Conservation (phyloP, 228 moss, liverwort and hornwort species). For the Sphagnum magellanicum region DNA sequence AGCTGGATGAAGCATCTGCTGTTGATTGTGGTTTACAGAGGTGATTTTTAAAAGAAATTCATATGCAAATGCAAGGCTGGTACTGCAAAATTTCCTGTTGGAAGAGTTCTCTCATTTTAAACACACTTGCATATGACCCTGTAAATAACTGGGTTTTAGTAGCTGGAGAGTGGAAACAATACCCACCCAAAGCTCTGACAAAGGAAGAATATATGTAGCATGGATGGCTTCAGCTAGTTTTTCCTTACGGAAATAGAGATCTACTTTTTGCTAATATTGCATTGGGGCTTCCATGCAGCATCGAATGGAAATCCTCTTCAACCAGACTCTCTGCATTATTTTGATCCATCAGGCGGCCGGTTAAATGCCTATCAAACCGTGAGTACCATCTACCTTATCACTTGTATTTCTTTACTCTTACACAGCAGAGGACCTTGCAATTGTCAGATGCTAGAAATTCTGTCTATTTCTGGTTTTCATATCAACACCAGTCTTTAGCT, state of each 20-base stretch:
- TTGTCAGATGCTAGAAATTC: not conserved
- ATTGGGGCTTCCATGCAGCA: conserved; percentile 14
- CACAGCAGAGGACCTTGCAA: not conserved
- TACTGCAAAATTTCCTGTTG: no score
- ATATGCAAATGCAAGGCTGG: no score
- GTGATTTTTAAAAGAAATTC: no score
- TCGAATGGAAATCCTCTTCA: conserved; percentile 80
- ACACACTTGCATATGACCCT: no score
- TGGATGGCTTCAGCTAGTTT: no score
- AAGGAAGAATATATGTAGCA: no score
- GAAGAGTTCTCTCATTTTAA: no score
- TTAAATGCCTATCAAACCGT: conserved; percentile 78
- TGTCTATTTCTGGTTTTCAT: not conserved
- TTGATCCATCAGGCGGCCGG: conserved; percentile 54
- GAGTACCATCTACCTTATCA: conserved; percentile 3
- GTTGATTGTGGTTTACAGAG: not conserved
- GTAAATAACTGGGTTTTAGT: no score
- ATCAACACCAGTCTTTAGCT: not conserved
- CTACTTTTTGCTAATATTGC: not conserved
- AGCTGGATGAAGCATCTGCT: not conserved
- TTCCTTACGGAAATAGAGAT: no score
- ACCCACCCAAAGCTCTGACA: no score
- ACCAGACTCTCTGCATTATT: conserved; percentile 69
- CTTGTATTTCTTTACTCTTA: not conserved
- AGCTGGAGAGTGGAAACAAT: no score